Percentiles rank a stretch among this genome's conserved stretches.
Evolutionary conservation across 768 basidiomycete genomes (phyloP).

Genomic region (Agaricus subrufescens): DNA sequence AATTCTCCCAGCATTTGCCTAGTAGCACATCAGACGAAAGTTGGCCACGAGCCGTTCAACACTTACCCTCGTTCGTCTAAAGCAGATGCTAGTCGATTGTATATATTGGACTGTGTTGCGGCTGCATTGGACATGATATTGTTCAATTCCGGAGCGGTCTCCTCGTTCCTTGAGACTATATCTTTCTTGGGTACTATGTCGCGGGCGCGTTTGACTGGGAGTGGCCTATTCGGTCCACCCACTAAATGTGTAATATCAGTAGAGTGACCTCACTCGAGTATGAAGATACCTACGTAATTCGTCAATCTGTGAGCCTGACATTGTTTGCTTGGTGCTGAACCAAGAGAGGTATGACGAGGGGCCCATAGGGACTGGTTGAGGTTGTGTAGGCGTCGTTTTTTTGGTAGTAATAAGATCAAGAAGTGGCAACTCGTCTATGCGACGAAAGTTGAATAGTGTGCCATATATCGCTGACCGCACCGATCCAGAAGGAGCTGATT

Average conservation of each 20-base stretch:
- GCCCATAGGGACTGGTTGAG: slow-evolving; percentile 56
- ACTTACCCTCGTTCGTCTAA: slow-evolving; percentile 60
- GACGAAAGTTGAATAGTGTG: slow-evolving; percentile 54
- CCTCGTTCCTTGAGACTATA: background rate
- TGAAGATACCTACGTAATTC: slow-evolving; percentile 39
- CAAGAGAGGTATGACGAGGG: slow-evolving; percentile 55
- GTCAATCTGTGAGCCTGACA: slow-evolving; percentile 60
- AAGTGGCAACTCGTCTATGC: slow-evolving; percentile 45
- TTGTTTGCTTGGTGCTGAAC: slow-evolving; percentile 44
- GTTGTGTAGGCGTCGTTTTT: slow-evolving; percentile 46
- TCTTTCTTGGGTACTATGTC: slow-evolving; percentile 7
- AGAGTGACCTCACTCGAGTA: background rate
- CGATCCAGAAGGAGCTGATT: slow-evolving; percentile 27
- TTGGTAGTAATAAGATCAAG: slow-evolving; percentile 44
- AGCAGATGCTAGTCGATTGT: slow-evolving; percentile 45
- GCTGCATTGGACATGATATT: slow-evolving; percentile 28
- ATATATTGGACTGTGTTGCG: slow-evolving; percentile 35
- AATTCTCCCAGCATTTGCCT: slow-evolving; percentile 58
- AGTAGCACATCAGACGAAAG: background rate
- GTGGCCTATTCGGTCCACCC: slow-evolving; percentile 60
- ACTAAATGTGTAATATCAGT: slow-evolving; percentile 32
- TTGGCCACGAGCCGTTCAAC: background rate
- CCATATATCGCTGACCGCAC: slow-evolving; percentile 41
- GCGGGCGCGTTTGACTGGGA: slow-evolving; percentile 27
- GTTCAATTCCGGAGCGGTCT: slow-evolving; percentile 13